Base-by-base conservation (phyloP, 2,329 filamentous ascomycete genomes). In the Ceratocystis huliohia region DNA sequence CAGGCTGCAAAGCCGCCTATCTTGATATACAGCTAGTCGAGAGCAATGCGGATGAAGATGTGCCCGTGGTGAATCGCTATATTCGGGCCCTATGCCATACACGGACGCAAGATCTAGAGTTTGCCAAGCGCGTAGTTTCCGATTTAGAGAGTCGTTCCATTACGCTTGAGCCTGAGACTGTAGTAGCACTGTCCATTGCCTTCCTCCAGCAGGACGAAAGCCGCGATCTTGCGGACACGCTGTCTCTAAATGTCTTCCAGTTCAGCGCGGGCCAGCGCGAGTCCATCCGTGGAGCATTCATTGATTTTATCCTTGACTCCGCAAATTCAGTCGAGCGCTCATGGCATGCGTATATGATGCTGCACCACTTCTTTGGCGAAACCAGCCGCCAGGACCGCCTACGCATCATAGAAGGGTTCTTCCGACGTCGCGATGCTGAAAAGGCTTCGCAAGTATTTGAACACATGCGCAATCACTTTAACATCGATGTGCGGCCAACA, bases 361-460 rank as follows among this genome's bases (percentile, higher is more conserved):
- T 87, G 37, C 79, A 82, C 7, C 82, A 86, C 66, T 82, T 84
- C 73, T 87, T 87, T 74, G 80, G 83, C 5, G 85, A 88, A 71
- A 87, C 87, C 0, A 79, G 83, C n/a, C 79, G 84, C 5, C 78
- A 80, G 1, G 79, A 83, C 63, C 87, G 93, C 8, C 84, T 86
- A 15, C 75, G 80, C 30, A 79, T 96, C 57, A 96, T 99, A 89
- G 81, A 86, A 25, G 80, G 82, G 25, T 96, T 97, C 76, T 96
- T 95, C 73, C 77, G 81, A 6, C 86, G 91, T 48, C 81, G 83
- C 33, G 85, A 91, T 10, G 81, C 89, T 13, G 92, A 97, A 72
- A 91, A 96, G 82, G 92, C 89, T 2, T 85, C 85, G 61, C 82
- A 91, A 69, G 85, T 96, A 44, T 96, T 99, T 75, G 89, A 89